Percentiles rank a stretch among this genome's conserved stretches.
These are phyloP conservation scores for Elsinoe ampelina DNA, from an alignment of 2,329 filamentous ascomycete genomes.

Conservation along the genomic window DNA sequence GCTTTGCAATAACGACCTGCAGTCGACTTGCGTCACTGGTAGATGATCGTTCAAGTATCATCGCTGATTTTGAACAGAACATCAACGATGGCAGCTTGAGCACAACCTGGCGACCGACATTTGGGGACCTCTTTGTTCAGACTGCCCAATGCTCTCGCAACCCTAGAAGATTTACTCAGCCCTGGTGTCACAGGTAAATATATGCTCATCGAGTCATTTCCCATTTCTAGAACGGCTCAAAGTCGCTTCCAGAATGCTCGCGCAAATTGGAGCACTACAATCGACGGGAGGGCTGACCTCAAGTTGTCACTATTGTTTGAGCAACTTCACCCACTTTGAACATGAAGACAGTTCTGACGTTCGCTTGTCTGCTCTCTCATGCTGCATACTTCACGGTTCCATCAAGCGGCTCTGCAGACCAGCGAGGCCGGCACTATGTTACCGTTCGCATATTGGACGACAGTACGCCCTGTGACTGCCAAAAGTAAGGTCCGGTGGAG, in stretches of 20 bases:
- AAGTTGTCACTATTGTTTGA: not conserved
- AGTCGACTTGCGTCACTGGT: not conserved
- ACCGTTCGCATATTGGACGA: no score
- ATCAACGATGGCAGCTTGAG: not conserved
- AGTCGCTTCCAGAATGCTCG: not conserved
- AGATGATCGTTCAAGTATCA: not conserved
- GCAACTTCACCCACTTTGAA: not conserved
- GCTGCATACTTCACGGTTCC: no score
- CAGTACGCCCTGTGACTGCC: not conserved
- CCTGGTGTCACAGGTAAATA: conserved; percentile 4
- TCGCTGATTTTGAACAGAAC: not conserved
- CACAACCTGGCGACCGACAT: not conserved
- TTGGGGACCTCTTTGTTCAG: not conserved
- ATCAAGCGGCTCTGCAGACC: no score
- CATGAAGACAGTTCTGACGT: not conserved
- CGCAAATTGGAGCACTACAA: not conserved
- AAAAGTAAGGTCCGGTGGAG: not conserved
- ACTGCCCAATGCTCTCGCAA: not conserved
- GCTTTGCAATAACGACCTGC: conserved; percentile 1
- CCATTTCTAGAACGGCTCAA: not conserved
- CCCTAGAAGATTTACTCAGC: not conserved
- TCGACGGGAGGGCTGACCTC: not conserved
- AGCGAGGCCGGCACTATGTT: no score
- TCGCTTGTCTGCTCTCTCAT: no score
- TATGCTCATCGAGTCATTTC: not conserved